Evolutionary conservation across 228 moss, liverwort and hornwort genomes (phyloP).

Genomic region (Sphagnum magellanicum): DNA sequence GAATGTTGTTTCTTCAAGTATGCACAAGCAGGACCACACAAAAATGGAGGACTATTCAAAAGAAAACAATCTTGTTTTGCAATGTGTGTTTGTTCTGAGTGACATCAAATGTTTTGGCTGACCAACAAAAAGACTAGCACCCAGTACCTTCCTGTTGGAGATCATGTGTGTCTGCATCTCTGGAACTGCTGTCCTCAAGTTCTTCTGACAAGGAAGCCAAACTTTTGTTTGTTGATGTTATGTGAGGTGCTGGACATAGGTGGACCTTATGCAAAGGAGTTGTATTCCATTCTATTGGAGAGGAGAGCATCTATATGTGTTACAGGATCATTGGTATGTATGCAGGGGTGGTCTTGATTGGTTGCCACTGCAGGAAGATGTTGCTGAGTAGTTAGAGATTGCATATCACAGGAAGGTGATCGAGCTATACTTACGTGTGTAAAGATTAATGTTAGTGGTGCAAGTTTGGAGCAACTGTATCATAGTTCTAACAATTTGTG

Average conservation of each 20-base stretch:
- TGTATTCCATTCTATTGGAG: conserved; percentile 98
- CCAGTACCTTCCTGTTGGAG: background rate
- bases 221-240: background rate
- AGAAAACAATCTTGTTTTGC: too few species aligned
- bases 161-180: background rate
- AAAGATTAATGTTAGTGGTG: too few species aligned
- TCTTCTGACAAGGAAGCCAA: background rate
- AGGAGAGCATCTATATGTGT: conserved; percentile 87
- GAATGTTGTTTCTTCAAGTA: too few species aligned
- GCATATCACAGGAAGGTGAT: conserved; percentile 80
- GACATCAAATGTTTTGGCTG: background rate
- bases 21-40: too few species aligned
- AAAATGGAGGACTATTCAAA: too few species aligned
- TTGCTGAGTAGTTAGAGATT: conserved; percentile 91
- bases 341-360: conserved; percentile 97
- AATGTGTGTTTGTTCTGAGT: too few species aligned
- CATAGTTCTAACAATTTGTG: too few species aligned
- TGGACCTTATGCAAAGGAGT: conserved; percentile 78
- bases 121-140: background rate
- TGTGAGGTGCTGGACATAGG: conserved; percentile 26
- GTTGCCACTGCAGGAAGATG: conserved; percentile 93
- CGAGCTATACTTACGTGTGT: too few species aligned
- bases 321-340: conserved; percentile 97
- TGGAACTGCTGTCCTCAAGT: background rate
- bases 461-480: too few species aligned